Base-by-base conservation (phyloP, 148 eudicot species). In the Diospyros lotus region DNA sequence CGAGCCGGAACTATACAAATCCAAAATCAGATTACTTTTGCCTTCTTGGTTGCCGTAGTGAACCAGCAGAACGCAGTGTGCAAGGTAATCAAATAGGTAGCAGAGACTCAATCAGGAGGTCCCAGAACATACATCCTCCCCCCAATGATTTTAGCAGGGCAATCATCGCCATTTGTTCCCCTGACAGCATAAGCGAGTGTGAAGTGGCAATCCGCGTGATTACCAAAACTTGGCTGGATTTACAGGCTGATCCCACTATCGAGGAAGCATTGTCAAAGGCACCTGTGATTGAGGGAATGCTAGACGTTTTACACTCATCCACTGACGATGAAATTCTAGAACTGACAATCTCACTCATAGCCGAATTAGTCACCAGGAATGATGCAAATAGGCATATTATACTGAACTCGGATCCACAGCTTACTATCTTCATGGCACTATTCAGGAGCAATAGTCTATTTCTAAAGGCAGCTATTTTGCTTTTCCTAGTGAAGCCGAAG, bases 271-370 rank as follows among this genome's bases (percentile, higher is more conserved):
- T 86, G 46, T 80, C 87, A 39, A 77, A 69, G 56, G 68, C 76
- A 62, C 64, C 81, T 5, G 76, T 82, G 17, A 77, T 84, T 10
- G 84, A 82, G 68, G 89, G 87, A 15, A 77, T 84, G 77, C 73
- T 86, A 70, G 82, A 86, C 77, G 75, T 84, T 66, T 66, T 86
- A 43, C 80, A 72, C 48, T 74, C 73, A 17, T 86, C 89, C 40
- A 68, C 75, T 38, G 79, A 86, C 54, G 87, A 86, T 9, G 89
- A 86, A 70, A 66, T 86, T 63, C 70, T 84, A 43, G 89, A 86
- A 64, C 72, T 84, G 5, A 80, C 84, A 40, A 65, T 86, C 68
- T 84, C 89, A 38, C 46, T 86, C 17, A 62, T 86, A 73, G 85
- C 84, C 3, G 84, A 82, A 64, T 66, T 86, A 5, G 86, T 77